Evolutionary conservation across 345 rosid species (phyloP).

Genomic region (Citrus inodora): DNA sequence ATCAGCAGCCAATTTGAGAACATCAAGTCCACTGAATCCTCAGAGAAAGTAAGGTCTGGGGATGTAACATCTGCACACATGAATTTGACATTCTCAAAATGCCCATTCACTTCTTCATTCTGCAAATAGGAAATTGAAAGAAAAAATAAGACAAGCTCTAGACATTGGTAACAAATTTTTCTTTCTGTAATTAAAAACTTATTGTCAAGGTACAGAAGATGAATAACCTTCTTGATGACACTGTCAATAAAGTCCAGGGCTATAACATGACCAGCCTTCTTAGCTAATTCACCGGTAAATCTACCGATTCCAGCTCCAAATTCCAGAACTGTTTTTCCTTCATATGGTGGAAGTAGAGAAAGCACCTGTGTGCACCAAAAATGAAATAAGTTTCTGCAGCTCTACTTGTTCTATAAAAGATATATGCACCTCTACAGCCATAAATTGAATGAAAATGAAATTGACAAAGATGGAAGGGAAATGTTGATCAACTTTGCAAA

Average conservation of each 20-base stretch:
- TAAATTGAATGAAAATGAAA: neutral
- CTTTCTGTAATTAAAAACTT: neutral
- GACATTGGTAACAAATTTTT: neutral
- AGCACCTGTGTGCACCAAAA: slow-evolving; percentile 51
- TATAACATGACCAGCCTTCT: slow-evolving; percentile 64
- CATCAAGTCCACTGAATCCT: slow-evolving; percentile 70
- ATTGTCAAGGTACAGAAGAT: neutral
- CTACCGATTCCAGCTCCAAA: slow-evolving; percentile 98
- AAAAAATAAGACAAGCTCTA: neutral
- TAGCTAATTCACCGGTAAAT: slow-evolving; percentile 81
- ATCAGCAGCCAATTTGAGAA: slow-evolving; percentile 96
- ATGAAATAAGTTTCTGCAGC: slow-evolving; percentile 1
- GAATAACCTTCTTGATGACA: slow-evolving; percentile 73
- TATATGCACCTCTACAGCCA: neutral
- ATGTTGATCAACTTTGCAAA: neutral
- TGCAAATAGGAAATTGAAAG: slow-evolving; percentile 28
- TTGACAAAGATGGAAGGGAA: neutral
- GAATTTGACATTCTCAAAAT: slow-evolving; percentile 74
- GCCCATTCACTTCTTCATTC: slow-evolving; percentile 77
- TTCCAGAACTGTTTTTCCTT: slow-evolving; percentile 75
- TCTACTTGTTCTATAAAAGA: neutral
- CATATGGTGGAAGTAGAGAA: slow-evolving; percentile 71
- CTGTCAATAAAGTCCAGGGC: slow-evolving; percentile 90
- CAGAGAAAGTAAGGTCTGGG: slow-evolving; percentile 52
- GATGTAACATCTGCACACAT: slow-evolving; percentile 91